A percentile compares a stretch with the other conserved stretches of the same genome.
phyloP scores from a whole-genome alignment of 768 basidiomycete genomes.

The Leccinellum albellum region DNA sequence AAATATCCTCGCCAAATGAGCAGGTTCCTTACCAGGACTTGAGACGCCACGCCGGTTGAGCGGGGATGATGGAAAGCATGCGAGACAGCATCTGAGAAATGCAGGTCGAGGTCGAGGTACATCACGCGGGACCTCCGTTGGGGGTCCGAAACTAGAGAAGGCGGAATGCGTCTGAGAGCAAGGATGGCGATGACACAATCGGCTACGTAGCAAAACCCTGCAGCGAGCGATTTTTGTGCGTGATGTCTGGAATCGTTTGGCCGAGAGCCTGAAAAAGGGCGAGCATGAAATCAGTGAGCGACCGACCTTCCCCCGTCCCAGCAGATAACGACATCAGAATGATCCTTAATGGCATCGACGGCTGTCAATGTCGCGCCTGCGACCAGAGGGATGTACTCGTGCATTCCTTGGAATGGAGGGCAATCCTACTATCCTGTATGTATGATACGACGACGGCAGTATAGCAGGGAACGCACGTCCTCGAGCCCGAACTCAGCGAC shows the following conservation, averaged over 20 bases:
- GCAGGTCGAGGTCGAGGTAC: constrained; percentile 91
- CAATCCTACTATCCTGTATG: constrained; percentile 68
- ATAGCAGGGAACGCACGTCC: constrained; percentile 40
- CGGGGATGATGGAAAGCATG: constrained; percentile 59
- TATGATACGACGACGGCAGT: neutral
- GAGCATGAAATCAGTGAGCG: neutral
- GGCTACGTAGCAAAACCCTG: constrained; percentile 93
- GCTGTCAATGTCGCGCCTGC: constrained; percentile 80
- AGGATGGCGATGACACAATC: constrained; percentile 84
- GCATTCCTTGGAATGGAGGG: constrained; percentile 66
- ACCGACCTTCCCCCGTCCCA: constrained; percentile 88
- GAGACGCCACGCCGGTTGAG: constrained; percentile 34
- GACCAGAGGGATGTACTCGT: constrained; percentile 64
- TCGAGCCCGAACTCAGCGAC: constrained; percentile 52
- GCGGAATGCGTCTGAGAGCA: constrained; percentile 47
- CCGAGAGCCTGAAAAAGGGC: neutral
- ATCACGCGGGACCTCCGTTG: constrained; percentile 58
- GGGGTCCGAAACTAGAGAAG: constrained; percentile 14
- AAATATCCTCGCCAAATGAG: neutral
- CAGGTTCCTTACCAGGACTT: constrained; percentile 43
- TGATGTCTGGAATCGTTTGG: constrained; percentile 59
- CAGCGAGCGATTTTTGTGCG: constrained; percentile 69
- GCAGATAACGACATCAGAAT: constrained; percentile 61
- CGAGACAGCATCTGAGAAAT: constrained; percentile 87
- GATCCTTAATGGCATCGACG: constrained; percentile 51